phyloP scores from a whole-genome alignment of 108 stramenopile species.

The Mediolabrus comicus region DNA sequence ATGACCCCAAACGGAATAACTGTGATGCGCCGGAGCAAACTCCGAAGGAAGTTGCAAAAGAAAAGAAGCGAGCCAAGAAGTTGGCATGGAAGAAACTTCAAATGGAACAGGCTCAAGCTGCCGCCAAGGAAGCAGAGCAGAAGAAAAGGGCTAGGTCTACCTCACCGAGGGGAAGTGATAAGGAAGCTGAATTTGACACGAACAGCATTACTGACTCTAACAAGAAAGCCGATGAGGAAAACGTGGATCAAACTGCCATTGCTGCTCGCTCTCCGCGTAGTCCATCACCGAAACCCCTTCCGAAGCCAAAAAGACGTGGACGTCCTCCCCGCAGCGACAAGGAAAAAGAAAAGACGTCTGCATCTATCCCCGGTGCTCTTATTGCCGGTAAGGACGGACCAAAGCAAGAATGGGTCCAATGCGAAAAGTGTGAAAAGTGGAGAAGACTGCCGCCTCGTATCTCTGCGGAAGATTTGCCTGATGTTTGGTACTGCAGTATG shows the following conservation, averaged over 20 bases:
- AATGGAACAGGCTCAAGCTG: conserved; percentile 22
- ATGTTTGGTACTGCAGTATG: conserved; percentile 82
- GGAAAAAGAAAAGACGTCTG: conserved; percentile 13
- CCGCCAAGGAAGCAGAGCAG: neutral
- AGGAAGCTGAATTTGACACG: conserved; percentile 15
- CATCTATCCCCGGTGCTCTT: conserved; percentile 4
- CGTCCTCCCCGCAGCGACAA: conserved; percentile 52
- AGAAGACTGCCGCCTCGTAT: conserved; percentile 75
- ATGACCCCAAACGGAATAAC: conserved; percentile 61
- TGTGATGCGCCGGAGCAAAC: conserved; percentile 79
- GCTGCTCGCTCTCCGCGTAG: conserved; percentile 3
- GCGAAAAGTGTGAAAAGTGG: conserved; percentile 88
- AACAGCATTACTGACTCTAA: neutral
- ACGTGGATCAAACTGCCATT: neutral
- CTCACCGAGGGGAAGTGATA: conserved; percentile 12
- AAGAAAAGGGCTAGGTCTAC: conserved; percentile 2
- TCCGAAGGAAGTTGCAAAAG: conserved; percentile 62
- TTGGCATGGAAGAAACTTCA: conserved; percentile 39
- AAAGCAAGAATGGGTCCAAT: conserved; percentile 87
- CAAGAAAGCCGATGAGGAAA: conserved; percentile 12
- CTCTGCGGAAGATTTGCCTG: conserved; percentile 68
- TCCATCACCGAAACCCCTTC: conserved; percentile 10
- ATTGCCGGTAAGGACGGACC: conserved; percentile 38
- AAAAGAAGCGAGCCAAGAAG: conserved; percentile 57
- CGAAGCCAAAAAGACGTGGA: conserved; percentile 31